A percentile compares a stretch with the other conserved stretches of the same genome.
Conservation (phyloP, 495 filamentous ascomycete species). For the Penicillium coprophilum region DNA sequence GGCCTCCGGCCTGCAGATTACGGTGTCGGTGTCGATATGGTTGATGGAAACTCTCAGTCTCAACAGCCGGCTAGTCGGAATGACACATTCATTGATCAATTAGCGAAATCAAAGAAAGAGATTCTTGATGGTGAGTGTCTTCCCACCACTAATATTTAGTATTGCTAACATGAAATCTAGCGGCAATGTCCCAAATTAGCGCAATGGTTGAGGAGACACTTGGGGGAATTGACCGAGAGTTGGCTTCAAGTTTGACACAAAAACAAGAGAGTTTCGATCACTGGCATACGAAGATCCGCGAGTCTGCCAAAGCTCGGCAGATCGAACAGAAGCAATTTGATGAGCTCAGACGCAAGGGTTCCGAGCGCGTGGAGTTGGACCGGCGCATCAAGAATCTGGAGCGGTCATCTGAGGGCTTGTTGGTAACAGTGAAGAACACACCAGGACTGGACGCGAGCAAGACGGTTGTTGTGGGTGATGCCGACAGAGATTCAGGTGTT, state of each 20-base stretch:
- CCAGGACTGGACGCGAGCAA: slow-evolving; percentile 32
- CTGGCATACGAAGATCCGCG: slow-evolving; percentile 72
- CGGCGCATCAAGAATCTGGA: slow-evolving; percentile 61
- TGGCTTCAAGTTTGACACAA: slow-evolving; percentile 69
- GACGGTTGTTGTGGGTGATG: slow-evolving; percentile 48
- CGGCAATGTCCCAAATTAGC: slow-evolving; percentile 59
- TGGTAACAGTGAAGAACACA: slow-evolving; percentile 34
- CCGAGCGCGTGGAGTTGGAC: slow-evolving; percentile 57
- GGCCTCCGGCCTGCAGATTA: slow-evolving; percentile 87
- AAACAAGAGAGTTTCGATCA: slow-evolving; percentile 81
- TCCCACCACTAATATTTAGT: neutral
- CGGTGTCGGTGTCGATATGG: slow-evolving; percentile 75
- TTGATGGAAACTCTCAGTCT: slow-evolving; percentile 43
- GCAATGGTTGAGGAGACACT: slow-evolving; percentile 51
- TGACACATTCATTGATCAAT: slow-evolving; percentile 64
- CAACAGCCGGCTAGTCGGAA: slow-evolving; percentile 47
- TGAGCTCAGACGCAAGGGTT: slow-evolving; percentile 58
- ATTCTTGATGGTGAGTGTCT: slow-evolving; percentile 41
- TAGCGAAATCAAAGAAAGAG: slow-evolving; percentile 49
- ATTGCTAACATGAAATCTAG: slow-evolving; percentile 46
- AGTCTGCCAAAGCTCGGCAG: slow-evolving; percentile 73
- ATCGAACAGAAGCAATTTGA: slow-evolving; percentile 71
- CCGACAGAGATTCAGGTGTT: slow-evolving; percentile 53
- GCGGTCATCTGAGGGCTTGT: slow-evolving; percentile 52
- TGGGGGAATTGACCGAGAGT: slow-evolving; percentile 66